Evolutionary conservation across 768 basidiomycete genomes (phyloP).

Genomic region (Pholiota molesta): DNA sequence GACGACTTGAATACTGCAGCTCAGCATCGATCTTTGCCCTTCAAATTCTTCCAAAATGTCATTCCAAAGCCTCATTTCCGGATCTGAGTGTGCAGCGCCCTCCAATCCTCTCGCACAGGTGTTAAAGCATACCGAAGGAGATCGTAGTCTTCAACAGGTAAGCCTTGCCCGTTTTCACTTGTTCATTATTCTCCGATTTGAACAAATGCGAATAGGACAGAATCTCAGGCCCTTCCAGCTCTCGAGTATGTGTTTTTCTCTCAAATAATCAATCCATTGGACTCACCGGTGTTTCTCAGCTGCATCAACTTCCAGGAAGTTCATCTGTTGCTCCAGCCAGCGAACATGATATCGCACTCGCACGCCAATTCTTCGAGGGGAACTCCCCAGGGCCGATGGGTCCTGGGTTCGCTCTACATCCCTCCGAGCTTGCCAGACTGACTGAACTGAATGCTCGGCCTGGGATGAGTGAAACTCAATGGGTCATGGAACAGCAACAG

Average conservation of each 20-base stretch:
- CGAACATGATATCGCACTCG: conserved; percentile 72
- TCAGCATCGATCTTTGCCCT: too few relatives aligned
- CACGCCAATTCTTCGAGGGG: conserved; percentile 77
- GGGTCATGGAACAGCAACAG: conserved; percentile 54
- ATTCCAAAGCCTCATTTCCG: conserved; percentile 79
- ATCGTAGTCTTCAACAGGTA: conserved; percentile 88
- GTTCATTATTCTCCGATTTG: not conserved
- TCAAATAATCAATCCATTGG: not conserved
- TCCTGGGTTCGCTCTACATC: conserved; percentile 37
- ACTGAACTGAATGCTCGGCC: conserved; percentile 33
- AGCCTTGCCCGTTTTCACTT: conserved; percentile 20
- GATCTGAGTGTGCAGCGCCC: conserved; percentile 84
- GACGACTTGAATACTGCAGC: not conserved
- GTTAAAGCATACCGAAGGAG: conserved; percentile 86
- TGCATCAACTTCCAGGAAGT: conserved; percentile 76
- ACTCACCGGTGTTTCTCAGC: conserved; percentile 38
- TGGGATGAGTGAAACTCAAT: conserved; percentile 48
- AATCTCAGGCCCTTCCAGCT: conserved; percentile 71
- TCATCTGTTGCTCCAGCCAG: conserved; percentile 45
- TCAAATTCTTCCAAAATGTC: conserved; percentile 52
- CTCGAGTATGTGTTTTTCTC: conserved; percentile 49
- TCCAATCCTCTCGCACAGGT: conserved; percentile 89
- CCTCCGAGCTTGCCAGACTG: conserved; percentile 33
- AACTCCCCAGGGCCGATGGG: conserved; percentile 35
- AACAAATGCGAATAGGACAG: conserved; percentile 56